These are phyloP conservation scores for Paramecium tetraurelia DNA, from an alignment of 73 alveolate genomes.

Conservation along the genomic window DNA sequence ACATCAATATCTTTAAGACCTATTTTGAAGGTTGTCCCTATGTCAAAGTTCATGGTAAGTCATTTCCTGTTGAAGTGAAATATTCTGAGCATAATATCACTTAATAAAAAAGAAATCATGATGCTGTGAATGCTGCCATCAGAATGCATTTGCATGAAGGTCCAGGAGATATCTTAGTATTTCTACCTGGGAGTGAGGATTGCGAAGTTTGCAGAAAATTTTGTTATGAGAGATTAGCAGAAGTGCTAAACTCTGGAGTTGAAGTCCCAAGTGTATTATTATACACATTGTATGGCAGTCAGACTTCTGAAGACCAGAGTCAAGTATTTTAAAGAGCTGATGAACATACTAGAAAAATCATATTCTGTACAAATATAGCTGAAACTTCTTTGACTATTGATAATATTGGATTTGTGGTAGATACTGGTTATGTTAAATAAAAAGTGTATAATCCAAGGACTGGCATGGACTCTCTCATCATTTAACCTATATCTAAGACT, in stretches of 20 bases:
- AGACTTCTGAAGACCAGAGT: conserved; percentile 80
- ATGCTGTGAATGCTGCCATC: conserved; percentile 87
- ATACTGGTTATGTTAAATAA: conserved; percentile 92
- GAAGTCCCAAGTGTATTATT: conserved; percentile 48
- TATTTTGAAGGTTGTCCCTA: conserved; percentile 79
- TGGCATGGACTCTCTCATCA: conserved; percentile 90
- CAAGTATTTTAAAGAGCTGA: conserved; percentile 86
- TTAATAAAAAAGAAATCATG: conserved; percentile 66
- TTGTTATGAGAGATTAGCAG: conserved; percentile 68
- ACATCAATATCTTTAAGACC: conserved; percentile 72
- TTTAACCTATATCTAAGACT: conserved; percentile 90
- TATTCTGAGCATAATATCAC: conserved; percentile 59
- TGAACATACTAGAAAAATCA: conserved; percentile 86
- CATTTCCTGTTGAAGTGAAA: conserved; percentile 75
- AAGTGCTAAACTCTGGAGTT: conserved; percentile 67
- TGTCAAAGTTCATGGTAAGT: conserved; percentile 73
- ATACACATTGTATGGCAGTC: conserved; percentile 74
- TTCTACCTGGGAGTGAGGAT: conserved; percentile 96
- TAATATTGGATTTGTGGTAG: conserved; percentile 95
- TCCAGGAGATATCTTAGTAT: conserved; percentile 95
- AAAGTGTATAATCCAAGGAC: conserved; percentile 89
- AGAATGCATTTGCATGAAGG: conserved; percentile 94
- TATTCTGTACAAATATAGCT: conserved; percentile 96
- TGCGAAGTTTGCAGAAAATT: conserved; percentile 87
- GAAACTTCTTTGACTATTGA: conserved; percentile 96